Conservation (phyloP, 495 filamentous ascomycete species). For the Chlorociboria aeruginascens region DNA sequence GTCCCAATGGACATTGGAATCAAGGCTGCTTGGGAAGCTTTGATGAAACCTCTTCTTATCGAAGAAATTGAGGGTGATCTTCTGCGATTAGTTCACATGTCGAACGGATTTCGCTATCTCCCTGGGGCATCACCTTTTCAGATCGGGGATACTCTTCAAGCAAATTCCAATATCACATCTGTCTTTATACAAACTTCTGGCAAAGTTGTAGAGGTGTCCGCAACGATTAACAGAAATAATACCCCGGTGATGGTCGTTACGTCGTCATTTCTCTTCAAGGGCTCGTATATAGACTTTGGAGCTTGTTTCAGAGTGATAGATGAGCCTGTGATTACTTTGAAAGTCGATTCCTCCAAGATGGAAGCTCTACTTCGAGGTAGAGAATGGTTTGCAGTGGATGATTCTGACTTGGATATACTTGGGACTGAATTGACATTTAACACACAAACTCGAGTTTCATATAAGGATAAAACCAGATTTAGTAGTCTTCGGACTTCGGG, state of each 20-base stretch:
- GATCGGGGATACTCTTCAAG: constrained; percentile 80
- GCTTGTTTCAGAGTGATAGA: no score
- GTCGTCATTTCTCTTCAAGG: constrained; percentile 90
- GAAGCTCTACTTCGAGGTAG: no score
- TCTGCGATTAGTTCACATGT: constrained; percentile 85
- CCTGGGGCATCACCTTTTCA: constrained; percentile 86
- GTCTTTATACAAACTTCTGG: constrained; percentile 93
- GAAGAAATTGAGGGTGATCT: constrained; percentile 83
- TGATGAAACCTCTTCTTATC: constrained; percentile 93
- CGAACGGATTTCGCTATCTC: constrained; percentile 90
- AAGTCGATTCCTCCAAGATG: no score
- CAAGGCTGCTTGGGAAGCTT: constrained; percentile 93
- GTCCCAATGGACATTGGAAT: constrained; percentile 98
- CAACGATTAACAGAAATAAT: constrained; percentile 74
- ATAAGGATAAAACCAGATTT: not conserved
- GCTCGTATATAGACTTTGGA: constrained; percentile 45
- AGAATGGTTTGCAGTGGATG: no score
- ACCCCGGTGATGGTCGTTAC: constrained; percentile 89
- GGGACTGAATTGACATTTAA: no score
- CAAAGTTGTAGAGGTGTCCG: constrained; percentile 96
- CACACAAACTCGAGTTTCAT: not conserved
- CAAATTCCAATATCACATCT: constrained; percentile 85
- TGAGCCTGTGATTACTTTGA: no score
- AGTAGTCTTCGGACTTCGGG: constrained; percentile 46
- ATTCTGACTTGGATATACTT: no score